phyloP scores from a whole-genome alignment of 805 yeast genomes.

The Ogataea pini region DNA sequence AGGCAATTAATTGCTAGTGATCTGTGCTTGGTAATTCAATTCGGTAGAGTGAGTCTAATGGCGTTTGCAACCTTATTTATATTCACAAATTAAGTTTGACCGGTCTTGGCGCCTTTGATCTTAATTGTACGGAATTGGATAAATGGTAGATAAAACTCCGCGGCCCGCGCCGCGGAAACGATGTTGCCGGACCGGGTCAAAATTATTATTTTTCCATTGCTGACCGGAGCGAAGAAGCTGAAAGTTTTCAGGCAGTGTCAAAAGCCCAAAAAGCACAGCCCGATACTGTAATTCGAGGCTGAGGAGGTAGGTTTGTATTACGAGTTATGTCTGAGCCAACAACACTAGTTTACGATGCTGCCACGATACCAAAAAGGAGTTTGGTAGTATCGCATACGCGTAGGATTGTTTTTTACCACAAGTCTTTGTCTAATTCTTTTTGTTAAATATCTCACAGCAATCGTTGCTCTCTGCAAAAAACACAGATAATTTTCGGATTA shows the following conservation, averaged over 20 bases:
- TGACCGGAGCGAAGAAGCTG: not conserved
- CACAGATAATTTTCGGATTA: not conserved
- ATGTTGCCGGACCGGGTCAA: not conserved
- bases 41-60: not conserved
- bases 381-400: not conserved
- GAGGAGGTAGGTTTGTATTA: no score
- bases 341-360: not conserved
- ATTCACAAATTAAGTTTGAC: not conserved
- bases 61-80: not conserved
- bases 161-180: slow-evolving; percentile 7
- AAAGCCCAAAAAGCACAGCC: not conserved
- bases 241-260: not conserved
- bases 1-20: not conserved
- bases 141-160: slow-evolving; percentile 6
- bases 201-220: not conserved
- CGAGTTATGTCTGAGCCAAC: no score
- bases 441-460: not conserved
- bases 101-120: not conserved
- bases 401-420: not conserved
- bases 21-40: not conserved
- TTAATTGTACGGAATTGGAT: slow-evolving; percentile 2
- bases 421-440: not conserved
- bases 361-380: not conserved
- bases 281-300: not conserved
- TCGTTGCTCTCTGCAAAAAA: slow-evolving; percentile 2